Conservation (phyloP, 2,329 filamentous ascomycete species). For the Parascedosporium putredinis region DNA sequence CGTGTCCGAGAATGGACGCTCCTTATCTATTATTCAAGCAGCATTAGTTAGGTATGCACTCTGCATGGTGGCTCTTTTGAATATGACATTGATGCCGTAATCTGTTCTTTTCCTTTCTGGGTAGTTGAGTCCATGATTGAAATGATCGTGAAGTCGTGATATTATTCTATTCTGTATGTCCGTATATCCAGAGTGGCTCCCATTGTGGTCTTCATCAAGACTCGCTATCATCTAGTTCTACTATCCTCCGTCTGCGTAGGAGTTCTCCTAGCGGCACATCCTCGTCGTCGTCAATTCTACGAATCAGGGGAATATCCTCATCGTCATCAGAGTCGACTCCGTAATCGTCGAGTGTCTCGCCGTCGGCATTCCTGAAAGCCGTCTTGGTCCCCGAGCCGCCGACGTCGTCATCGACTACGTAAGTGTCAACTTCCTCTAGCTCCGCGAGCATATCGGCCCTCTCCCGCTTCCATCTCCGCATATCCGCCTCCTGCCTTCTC, state of each 20-base stretch:
- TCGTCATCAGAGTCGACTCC: constrained; percentile 65
- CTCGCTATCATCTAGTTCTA: neutral
- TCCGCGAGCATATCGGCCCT: constrained; percentile 32
- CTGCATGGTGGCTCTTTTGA: neutral
- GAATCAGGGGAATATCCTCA: constrained; percentile 7
- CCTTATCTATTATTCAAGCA: neutral
- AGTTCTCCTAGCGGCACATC: constrained; percentile 63
- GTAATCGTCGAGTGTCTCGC: constrained; percentile 63
- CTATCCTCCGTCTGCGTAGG: constrained; percentile 43
- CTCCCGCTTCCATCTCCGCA: constrained; percentile 26
- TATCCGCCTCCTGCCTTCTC: constrained; percentile 37
- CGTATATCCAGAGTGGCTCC: neutral
- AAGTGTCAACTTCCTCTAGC: constrained; percentile 44
- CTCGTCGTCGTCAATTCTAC: constrained; percentile 28
- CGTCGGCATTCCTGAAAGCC: constrained; percentile 65
- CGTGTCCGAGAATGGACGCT: no score
- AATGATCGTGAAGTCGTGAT: neutral
- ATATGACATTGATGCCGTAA: neutral
- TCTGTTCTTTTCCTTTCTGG: neutral
- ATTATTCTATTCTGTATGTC: neutral
- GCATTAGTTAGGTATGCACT: neutral
- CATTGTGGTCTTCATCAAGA: neutral
- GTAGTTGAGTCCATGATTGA: neutral
- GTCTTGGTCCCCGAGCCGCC: constrained; percentile 25
- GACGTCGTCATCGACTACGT: constrained; percentile 33